Base-by-base conservation (phyloP, 768 basidiomycete genomes). In the Podaxis pistillaris region DNA sequence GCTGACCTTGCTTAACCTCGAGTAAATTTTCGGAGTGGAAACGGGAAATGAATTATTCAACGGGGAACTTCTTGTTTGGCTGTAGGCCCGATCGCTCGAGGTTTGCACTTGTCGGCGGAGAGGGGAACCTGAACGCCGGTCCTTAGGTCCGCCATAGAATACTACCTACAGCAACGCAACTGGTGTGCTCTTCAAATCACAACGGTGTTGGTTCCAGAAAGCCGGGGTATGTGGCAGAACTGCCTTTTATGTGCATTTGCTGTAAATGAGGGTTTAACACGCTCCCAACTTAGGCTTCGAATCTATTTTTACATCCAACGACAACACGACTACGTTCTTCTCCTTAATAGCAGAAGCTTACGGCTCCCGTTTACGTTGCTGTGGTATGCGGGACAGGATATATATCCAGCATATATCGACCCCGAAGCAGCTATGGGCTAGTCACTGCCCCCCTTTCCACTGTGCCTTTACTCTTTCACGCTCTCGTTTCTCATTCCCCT, bases 311-410 rank as follows among this genome's bases (percentile, higher is more conserved):
- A 37, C 24, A 60, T 24, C 33, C 13, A 36, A 30, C 26, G 40
- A 57, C 40, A 28, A 26, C 33, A 33, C 7, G 6, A 8, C 33
- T 33, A 33, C 33, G 41, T 44, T 44, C 17, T 37, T 46, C 56
- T 46, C 56, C 56, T 57, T 57, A 57, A 57, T 22, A 44, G 28
- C 56, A 40, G 56, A 30, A 28, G 36, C 28, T 57, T 36, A 26
- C 56, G 41, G 41, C 28, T 26, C 22, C 33, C 41, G 4, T 24
- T 57, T 44, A 44, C 40, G 22, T 33, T 57, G 41, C 24, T 38
- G 41, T 17, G 41, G 41, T 50, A 15, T 50, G 26, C 49, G 24
- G 49, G 19, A 50, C n/a, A 13, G 13, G n/a, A 50, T 24, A 26
- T 24, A 50, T 50, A 50, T 17, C 12, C 13, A 50, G 22, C 49